Evolutionary conservation across 2,329 filamentous ascomycete species (phyloP).

Genomic region (Claviceps monticola): DNA sequence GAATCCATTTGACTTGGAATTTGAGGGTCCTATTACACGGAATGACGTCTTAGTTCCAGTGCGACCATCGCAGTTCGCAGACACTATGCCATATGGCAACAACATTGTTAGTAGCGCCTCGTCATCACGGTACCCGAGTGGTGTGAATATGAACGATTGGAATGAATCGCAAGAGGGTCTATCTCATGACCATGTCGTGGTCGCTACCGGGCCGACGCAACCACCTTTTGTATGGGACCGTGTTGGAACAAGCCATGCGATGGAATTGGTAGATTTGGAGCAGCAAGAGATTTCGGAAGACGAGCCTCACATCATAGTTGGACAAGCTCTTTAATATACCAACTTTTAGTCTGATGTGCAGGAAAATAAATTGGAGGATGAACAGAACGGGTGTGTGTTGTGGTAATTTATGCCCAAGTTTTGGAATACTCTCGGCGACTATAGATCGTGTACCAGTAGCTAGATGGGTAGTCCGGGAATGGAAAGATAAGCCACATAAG

Average conservation of each 20-base stretch:
- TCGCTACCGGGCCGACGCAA: neutral
- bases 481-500: too few species aligned
- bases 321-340: slow-evolving; percentile 1
- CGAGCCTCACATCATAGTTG: neutral
- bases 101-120: slow-evolving; percentile 23
- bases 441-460: too few species aligned
- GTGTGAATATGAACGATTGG: slow-evolving; percentile 30
- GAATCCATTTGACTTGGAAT: slow-evolving; percentile 52
- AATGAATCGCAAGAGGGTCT: slow-evolving; percentile 14
- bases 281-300: neutral
- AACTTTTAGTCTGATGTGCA: neutral
- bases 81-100: slow-evolving; percentile 31
- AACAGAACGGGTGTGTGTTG: neutral
- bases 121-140: slow-evolving; percentile 36
- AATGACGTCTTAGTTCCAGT: slow-evolving; percentile 9
- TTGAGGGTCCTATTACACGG: slow-evolving; percentile 12
- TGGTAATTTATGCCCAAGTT: too few species aligned
- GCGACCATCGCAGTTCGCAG: slow-evolving; percentile 10
- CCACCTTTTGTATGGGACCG: slow-evolving; percentile 1
- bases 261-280: neutral
- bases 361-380: neutral
- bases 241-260: neutral
- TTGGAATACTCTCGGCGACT: too few species aligned
- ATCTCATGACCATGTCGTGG: neutral
- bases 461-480: too few species aligned